These are phyloP conservation scores for Ambrosiella beaveri DNA, from an alignment of 2,329 filamentous ascomycete genomes.

Conservation along the genomic window DNA sequence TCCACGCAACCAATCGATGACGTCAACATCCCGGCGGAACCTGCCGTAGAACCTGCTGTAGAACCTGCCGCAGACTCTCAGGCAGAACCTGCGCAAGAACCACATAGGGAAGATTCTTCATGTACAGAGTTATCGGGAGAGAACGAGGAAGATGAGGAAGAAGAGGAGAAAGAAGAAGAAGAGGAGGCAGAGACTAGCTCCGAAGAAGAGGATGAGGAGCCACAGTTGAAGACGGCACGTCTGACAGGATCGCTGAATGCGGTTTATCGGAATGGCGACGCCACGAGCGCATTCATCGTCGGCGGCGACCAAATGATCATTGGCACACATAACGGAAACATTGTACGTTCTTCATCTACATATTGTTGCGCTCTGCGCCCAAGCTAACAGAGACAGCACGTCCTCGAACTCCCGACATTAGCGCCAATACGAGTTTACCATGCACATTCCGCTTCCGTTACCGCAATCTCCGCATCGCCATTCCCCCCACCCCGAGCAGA, in stretches of 20 bases:
- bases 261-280: conserved; percentile 87
- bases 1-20: not conserved
- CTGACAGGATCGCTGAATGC: conserved; percentile 63
- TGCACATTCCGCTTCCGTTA: conserved; percentile 82
- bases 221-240: conserved; percentile 79
- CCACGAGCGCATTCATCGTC: conserved; percentile 77
- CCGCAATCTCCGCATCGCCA: conserved; percentile 77
- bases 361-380: not conserved
- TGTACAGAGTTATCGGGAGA: conserved; percentile 1
- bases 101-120: not conserved
- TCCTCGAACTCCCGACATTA: conserved; percentile 67
- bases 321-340: conserved; percentile 91
- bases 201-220: conserved; percentile 80
- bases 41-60: no score
- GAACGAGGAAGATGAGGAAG: conserved; percentile 26
- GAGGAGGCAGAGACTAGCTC: conserved; percentile 26
- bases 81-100: not conserved
- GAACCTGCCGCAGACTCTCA: no score
- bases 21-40: not conserved
- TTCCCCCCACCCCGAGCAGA: conserved; percentile 38
- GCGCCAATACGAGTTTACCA: conserved; percentile 73
- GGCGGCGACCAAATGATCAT: conserved; percentile 95
- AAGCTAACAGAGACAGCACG: conserved; percentile 42
- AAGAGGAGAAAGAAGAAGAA: conserved; percentile 17
- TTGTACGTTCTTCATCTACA: conserved; percentile 39